Conservation (phyloP, 129 eudicot genomes). For the Flaveria brownii region DNA sequence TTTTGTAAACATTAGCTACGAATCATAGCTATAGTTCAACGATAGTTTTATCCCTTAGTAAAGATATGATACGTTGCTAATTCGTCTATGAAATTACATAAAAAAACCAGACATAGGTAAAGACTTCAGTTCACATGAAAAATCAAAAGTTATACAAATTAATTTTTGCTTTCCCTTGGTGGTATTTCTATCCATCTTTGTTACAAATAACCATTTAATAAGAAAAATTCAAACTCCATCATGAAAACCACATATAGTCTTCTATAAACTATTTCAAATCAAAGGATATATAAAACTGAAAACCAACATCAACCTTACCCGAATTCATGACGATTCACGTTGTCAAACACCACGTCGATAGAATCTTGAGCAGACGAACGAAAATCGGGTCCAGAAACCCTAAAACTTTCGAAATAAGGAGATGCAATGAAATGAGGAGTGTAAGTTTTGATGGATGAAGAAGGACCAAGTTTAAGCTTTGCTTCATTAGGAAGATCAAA, state of each 20-base stretch:
- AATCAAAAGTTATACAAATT: neutral
- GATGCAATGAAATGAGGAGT: constrained; percentile 84
- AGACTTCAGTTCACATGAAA: neutral
- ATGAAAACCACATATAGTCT: neutral
- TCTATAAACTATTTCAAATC: neutral
- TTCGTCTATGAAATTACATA: neutral
- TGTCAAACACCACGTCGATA: constrained; percentile 40
- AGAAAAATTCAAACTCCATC: neutral
- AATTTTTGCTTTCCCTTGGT: neutral
- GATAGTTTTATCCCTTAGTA: neutral
- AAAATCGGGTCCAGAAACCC: constrained; percentile 70
- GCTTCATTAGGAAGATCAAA: constrained; percentile 62
- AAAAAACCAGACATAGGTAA: neutral
- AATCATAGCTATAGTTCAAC: neutral
- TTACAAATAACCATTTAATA: too few relatives aligned
- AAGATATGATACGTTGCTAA: neutral
- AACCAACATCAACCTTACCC: constrained; percentile 40
- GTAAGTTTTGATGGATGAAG: constrained; percentile 56
- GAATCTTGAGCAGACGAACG: constrained; percentile 57
- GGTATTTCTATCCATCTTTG: neutral
- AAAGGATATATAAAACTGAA: neutral
- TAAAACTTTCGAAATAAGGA: constrained; percentile 71
- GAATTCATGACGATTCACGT: constrained; percentile 40
- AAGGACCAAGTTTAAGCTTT: constrained; percentile 71
- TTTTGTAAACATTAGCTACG: neutral